Evolutionary conservation across 495 filamentous ascomycete genomes (phyloP), one percentile per base, ranked within the genome.

Genomic region (Trypethelium eluteriae): DNA sequence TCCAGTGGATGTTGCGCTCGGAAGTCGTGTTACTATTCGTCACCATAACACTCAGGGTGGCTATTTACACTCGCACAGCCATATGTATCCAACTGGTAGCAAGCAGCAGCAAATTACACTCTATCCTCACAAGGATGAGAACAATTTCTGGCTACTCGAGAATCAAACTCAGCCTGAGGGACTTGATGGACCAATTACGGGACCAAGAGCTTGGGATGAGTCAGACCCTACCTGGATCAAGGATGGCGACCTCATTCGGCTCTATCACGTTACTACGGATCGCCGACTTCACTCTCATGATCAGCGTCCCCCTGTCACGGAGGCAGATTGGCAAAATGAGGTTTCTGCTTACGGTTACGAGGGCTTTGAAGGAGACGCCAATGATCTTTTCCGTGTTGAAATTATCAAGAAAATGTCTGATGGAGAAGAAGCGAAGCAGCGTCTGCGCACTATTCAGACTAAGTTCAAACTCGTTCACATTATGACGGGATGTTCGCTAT

Each of bases 101-200:
- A 96, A 97, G 81, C 94, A 98, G 75, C 94, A 98, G 76, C 94
- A 98, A 74, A 91, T 98, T 70, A 98, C 94, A 2, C 86, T 98
- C 7, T 98, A 98, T 71, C 94, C 94, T 10, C 94, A 98, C 80
- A 98, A 98, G 82, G 94, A 98, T 72, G 93, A 96, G 71, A 98
- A 98, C 82, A 98, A 98, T 75, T 69, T 93, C 39, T 98, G 90
- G 84, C 73, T 97, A 38, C 70, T 96, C 62, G 94, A 98, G 79
- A 98, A 98, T 76, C 88, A 93, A 79, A 98, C 95, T 9, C 91
- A 96, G 74, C 93, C 94, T 9, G 80, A 93, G 18, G 89, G 87
- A 67, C 79, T 83, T 5, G 82, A 90, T 73, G 92, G 91, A 35
- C 84, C 89, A 64, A 87, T 96, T 62, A 86, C 86, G 69, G 92